Base-by-base conservation (phyloP, 257 asterid genomes). In the Coffea canephora region DNA sequence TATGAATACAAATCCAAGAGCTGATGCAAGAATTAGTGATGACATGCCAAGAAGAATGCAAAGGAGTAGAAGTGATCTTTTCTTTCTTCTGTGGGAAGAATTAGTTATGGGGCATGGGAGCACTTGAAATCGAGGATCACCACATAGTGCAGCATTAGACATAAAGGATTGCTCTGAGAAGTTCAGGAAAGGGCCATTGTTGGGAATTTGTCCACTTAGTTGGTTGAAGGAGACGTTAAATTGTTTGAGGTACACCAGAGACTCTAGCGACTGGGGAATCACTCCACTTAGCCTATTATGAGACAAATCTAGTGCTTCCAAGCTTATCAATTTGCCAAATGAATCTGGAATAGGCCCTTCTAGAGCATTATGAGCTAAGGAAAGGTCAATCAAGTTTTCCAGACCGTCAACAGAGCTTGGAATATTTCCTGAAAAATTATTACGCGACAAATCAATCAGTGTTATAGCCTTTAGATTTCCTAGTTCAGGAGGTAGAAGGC, bases 291-390 rank as follows among this genome's bases (percentile, higher is more conserved):
- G 65, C 69, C 39, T 74, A 41, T 74, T 74, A 3, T 74, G 52
- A 31, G 78, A 74, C 27, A 74, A 52, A 39, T 78, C 75, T 52
- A 70, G 46, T 19, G 39, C 18, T 41, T 79, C 77, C 77, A 79
- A 79, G 72, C 77, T 71, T 25, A 59, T 0, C 34, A 71, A 0
- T 45, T 71, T 71, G 19, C 77, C 77, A 7, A 79, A 18, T 46
- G 70, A 57, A 39, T 79, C 77, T 46, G 82, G 77, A 61, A 79
- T 71, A 43, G 64, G 72, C 31, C 77, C 77, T 7, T 79, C 77
- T 18, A 79, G 65, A 31, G 23, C 54, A 41, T 78, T 78, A 2
- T 68, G 76, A 1, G 54, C 43, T 16, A 78, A 61, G 21, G 45
- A 39, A 18, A 79, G 71, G 10, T 39, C 5, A 8, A 39, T 61